Conservation (phyloP, 306 rosid genomes). For the Vigna angularis region DNA sequence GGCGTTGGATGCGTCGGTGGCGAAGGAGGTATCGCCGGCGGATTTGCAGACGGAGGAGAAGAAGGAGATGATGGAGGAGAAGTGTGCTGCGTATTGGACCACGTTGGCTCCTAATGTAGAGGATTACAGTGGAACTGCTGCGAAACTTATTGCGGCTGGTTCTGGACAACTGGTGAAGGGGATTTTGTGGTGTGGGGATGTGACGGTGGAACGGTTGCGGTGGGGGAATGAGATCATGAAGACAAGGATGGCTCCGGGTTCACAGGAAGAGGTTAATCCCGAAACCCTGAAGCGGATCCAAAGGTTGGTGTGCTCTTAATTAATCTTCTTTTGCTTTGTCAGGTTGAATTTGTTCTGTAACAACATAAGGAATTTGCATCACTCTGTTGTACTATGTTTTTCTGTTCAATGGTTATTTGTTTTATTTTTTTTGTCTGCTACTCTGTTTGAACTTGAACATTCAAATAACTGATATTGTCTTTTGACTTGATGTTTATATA, state of each 20-base stretch:
- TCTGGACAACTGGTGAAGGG: slow-evolving; percentile 84
- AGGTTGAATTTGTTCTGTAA: background rate
- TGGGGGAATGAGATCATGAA: slow-evolving; percentile 88
- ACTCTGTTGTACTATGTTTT: background rate
- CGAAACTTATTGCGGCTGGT: slow-evolving; percentile 75
- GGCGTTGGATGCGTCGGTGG: slow-evolving; percentile 69
- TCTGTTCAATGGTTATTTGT: background rate
- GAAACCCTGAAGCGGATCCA: slow-evolving; percentile 74
- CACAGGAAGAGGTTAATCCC: slow-evolving; percentile 64
- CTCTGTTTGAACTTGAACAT: background rate
- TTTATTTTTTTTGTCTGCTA: background rate
- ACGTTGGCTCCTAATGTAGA: slow-evolving; percentile 98
- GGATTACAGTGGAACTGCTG: slow-evolving; percentile 74
- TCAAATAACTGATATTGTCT: slow-evolving; percentile 10
- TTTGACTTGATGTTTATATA: slow-evolving; percentile 48
- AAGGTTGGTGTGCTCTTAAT: slow-evolving; percentile 53
- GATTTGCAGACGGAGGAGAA: slow-evolving; percentile 66
- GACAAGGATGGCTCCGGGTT: slow-evolving; percentile 56
- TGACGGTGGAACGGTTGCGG: slow-evolving; percentile 83
- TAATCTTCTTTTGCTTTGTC: background rate
- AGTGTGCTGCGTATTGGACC: slow-evolving; percentile 86
- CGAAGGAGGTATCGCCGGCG: slow-evolving; percentile 64
- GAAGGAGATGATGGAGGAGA: slow-evolving; percentile 74
- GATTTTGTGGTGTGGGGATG: slow-evolving; percentile 96
- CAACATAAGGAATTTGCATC: background rate